Conservation (phyloP, 768 basidiomycete species). For the Suillus plorans region DNA sequence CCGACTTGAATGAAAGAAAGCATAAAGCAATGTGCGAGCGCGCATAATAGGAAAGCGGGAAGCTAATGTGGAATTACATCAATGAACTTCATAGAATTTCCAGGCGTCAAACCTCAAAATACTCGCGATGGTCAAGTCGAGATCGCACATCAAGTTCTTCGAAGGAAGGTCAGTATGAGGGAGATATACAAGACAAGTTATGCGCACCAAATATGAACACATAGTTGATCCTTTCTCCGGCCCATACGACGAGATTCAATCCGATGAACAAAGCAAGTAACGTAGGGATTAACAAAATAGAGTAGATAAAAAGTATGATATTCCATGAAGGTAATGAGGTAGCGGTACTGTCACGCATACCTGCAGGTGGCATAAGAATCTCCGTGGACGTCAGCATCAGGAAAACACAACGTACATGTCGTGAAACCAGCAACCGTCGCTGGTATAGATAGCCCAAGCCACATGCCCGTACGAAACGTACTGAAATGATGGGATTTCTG, state of each 20-base stretch:
- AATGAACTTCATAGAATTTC: constrained; percentile 11
- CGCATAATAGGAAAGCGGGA: constrained; percentile 74
- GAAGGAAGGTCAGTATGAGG: background rate
- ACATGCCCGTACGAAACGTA: constrained; percentile 72
- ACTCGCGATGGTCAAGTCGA: constrained; percentile 76
- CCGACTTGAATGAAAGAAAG: constrained; percentile 75
- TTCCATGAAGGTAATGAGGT: constrained; percentile 65
- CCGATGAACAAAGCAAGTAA: constrained; percentile 78
- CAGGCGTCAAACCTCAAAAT: constrained; percentile 51
- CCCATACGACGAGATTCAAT: constrained; percentile 82
- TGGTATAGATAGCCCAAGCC: constrained; percentile 71
- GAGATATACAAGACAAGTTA: background rate
- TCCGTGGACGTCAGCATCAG: background rate
- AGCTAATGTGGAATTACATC: constrained; percentile 44
- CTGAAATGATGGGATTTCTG: constrained; percentile 66
- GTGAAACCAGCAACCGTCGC: constrained; percentile 64
- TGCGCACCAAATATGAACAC: constrained; percentile 83
- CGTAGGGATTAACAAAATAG: constrained; percentile 67
- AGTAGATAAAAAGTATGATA: constrained; percentile 77
- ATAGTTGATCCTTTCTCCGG: constrained; percentile 79
- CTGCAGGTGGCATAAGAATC: constrained; percentile 32
- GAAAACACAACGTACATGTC: constrained; percentile 45
- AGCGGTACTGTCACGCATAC: constrained; percentile 52
- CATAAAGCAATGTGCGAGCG: constrained; percentile 81
- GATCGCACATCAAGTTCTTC: constrained; percentile 70